Evolutionary conservation across 352 stramenopile species (phyloP), one percentile per base, ranked within the genome.

Genomic region (Globisporangium okanoganense): DNA sequence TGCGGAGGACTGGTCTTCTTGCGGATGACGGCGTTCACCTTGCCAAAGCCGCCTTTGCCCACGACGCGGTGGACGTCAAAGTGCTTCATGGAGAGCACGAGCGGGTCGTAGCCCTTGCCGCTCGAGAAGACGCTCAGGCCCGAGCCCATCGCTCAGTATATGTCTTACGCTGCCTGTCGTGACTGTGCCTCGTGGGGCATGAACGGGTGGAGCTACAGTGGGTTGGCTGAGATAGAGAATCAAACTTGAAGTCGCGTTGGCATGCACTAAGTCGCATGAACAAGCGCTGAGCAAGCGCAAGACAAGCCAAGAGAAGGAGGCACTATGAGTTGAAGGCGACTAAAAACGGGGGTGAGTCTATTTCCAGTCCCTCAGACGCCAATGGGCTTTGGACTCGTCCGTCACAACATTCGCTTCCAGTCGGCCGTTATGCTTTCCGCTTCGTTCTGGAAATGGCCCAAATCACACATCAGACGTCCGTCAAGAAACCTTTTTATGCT

Each of bases 31-130:
- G 82, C 79, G 38, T 88, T 87, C 14, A 93, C 84, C 56, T 89
- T 89, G 35, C 84, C 84, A 40, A 93, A 93, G 5, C 78, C 79
- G 5, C 81, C 84, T 48, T 86, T 70, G 9, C 84, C 81, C 3
- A 93, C 59, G 36, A 87, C 78, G 54, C 78, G 76, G 65, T 90
- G 81, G 16, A 88, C 66, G 18, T 90, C 78, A 44, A 84, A 90
- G 56, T 88, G 73, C 54, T 67, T 66, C 22, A 88, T 56, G 1
- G 76, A 87, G 27, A 86, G 68, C 49, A 83, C 64, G 31, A 67
- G 71, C 0, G 76, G 72, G 57, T 90, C 71, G 41, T 60, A 65
- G 3, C 48, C 58, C 31, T 60, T 47, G 24, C 40, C 57, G 48
- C n/a, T 33, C 22, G 35, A 52, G 36, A 67, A 58, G 33, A 64